Evolutionary conservation across 2,329 filamentous ascomycete species (phyloP).

Genomic region (Fusarium kyushuense): DNA sequence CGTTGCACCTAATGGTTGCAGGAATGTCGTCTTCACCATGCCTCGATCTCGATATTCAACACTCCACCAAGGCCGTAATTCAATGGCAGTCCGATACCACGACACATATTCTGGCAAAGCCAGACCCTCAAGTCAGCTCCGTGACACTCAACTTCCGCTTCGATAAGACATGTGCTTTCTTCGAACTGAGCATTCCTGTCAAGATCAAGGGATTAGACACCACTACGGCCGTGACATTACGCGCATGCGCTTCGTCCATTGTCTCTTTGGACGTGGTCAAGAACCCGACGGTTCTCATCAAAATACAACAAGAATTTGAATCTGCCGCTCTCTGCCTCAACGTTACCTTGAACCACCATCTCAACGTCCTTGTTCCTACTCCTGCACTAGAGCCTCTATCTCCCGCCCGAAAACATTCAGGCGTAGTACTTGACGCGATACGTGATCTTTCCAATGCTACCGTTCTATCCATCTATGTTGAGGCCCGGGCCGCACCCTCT

Average conservation of each 20-base stretch:
- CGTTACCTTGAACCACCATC: neutral
- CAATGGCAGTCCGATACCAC: conserved; percentile 6
- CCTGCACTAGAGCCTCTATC: conserved; percentile 13
- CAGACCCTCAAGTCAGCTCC: conserved; percentile 14
- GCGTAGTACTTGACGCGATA: conserved; percentile 27
- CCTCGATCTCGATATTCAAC: conserved; percentile 17
- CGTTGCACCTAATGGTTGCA: conserved; percentile 12
- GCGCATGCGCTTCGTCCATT: conserved; percentile 17
- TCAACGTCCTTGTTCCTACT: conserved; percentile 9
- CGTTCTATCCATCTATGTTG: conserved; percentile 24
- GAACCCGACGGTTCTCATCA: neutral
- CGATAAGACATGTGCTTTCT: conserved; percentile 10
- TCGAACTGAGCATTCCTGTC: conserved; percentile 21
- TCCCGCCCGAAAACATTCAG: conserved; percentile 19
- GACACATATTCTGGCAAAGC: conserved; percentile 4
- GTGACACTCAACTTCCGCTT: conserved; percentile 6
- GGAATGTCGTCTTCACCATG: conserved; percentile 20
- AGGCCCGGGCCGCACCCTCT: conserved; percentile 1
- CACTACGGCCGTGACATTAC: conserved; percentile 1
- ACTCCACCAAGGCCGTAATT: conserved; percentile 17
- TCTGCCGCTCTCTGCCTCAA: conserved; percentile 14
- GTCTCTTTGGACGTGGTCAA: conserved; percentile 3
- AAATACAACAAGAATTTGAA: conserved; percentile 12
- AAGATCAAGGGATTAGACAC: conserved; percentile 27
- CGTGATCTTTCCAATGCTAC: conserved; percentile 19